Evolutionary conservation across 1,284 basidiomycete genomes (phyloP).

Genomic region (Coriolopsis trogii): DNA sequence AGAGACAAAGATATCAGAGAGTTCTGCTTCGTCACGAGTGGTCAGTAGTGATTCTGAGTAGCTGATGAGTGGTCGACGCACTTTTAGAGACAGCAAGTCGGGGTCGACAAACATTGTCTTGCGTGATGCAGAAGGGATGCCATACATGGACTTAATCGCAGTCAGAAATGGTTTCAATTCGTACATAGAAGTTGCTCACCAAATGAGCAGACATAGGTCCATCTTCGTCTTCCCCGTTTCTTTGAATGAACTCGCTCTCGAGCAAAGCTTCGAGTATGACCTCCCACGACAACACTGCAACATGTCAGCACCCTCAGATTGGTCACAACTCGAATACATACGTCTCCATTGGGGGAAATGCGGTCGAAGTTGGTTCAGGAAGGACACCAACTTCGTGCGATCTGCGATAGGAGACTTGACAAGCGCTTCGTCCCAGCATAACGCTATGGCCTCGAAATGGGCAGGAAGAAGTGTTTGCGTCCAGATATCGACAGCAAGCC

Average conservation of each 20-base stretch:
- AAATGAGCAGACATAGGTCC: conserved; percentile 46
- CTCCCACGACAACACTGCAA: conserved; percentile 64
- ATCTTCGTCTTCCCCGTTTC: conserved; percentile 40
- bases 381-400: conserved; percentile 57
- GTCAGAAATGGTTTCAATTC: neutral
- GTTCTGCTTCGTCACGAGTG: conserved; percentile 40
- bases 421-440: conserved; percentile 67
- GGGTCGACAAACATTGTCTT: conserved; percentile 38
- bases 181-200: conserved; percentile 34
- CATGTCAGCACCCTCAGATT: neutral
- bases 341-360: conserved; percentile 69
- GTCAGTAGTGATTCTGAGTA: neutral
- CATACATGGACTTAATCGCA: conserved; percentile 48
- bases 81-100: conserved; percentile 50
- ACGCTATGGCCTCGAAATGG: conserved; percentile 63
- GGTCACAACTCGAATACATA: conserved; percentile 26
- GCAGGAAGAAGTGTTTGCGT: conserved; percentile 60
- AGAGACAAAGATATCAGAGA: conserved; percentile 60
- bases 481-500: conserved; percentile 57
- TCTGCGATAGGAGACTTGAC: conserved; percentile 57
- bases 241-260: conserved; percentile 54
- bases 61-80: conserved; percentile 30
- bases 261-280: conserved; percentile 57
- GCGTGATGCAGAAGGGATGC: conserved; percentile 37
- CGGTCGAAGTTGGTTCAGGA: conserved; percentile 63